These are phyloP conservation scores for Seiridium cupressi DNA, from an alignment of 2,329 filamentous ascomycete genomes.

Conservation along the genomic window DNA sequence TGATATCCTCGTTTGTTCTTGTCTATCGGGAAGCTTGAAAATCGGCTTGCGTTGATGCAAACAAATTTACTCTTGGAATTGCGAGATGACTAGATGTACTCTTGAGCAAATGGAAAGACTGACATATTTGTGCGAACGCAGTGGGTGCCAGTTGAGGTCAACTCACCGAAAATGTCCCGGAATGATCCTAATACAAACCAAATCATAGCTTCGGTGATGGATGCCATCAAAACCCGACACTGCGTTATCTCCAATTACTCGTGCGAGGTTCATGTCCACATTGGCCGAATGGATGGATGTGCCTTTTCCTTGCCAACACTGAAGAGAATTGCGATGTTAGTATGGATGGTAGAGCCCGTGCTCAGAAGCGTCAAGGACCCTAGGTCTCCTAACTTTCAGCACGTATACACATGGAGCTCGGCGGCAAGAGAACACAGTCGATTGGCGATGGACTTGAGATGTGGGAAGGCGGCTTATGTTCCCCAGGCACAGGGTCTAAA, in stretches of 20 bases:
- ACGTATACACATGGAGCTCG: slow-evolving; percentile 36
- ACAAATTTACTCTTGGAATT: no score
- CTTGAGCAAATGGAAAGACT: no score
- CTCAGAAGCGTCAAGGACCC: slow-evolving; percentile 35
- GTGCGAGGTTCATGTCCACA: slow-evolving; percentile 38
- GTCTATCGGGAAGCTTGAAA: no score
- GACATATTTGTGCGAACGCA: no score
- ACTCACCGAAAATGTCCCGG: slow-evolving; percentile 32
- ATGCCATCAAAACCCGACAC: slow-evolving; percentile 19
- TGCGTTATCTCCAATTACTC: slow-evolving; percentile 32
- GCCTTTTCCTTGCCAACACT: slow-evolving; percentile 30
- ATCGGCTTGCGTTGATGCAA: no score
- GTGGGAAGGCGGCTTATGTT: neutral
- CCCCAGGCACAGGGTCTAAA: slow-evolving; percentile 1
- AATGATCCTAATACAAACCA: slow-evolving; percentile 14
- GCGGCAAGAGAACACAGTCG: slow-evolving; percentile 30
- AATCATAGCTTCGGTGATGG: slow-evolving; percentile 22
- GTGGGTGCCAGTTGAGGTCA: slow-evolving; percentile 35
- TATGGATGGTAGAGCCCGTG: slow-evolving; percentile 35
- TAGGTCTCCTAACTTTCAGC: slow-evolving; percentile 32
- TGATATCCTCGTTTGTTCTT: no score
- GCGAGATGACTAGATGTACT: no score
- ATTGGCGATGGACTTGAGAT: slow-evolving; percentile 19
- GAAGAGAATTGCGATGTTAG: slow-evolving; percentile 31
- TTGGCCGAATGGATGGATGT: slow-evolving; percentile 31